These are phyloP conservation scores for Solanum rostratum DNA, from an alignment of 257 asterid species.

Conservation along the genomic window DNA sequence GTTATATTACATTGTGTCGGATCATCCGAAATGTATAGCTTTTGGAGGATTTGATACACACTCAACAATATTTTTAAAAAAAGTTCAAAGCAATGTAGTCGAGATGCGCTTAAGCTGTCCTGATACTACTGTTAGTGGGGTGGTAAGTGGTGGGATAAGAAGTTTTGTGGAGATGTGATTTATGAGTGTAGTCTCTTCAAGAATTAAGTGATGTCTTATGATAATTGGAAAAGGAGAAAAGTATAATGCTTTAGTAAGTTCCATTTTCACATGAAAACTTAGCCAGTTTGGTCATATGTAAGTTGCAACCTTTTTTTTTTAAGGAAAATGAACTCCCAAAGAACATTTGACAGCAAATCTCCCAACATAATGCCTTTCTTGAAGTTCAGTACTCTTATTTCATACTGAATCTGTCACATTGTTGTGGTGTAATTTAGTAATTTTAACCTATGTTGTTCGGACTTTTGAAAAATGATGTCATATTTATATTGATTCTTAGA, in stretches of 20 bases:
- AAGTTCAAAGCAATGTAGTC: not conserved
- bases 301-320: not conserved
- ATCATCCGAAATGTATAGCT: not conserved
- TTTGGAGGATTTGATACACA: not conserved
- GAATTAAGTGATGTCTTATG: not conserved
- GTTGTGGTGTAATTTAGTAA: not conserved
- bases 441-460: not conserved
- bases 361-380: not conserved
- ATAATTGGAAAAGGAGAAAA: not conserved
- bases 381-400: not conserved
- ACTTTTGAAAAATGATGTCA: accelerated
- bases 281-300: slow-evolving; percentile 6
- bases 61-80: not conserved
- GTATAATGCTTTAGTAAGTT: not conserved
- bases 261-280: slow-evolving; percentile 13
- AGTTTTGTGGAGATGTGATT: not conserved
- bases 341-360: not conserved
- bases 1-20: not conserved
- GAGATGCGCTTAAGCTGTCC: not conserved
- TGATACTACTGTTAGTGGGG: too few species aligned
- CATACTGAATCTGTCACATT: not conserved
- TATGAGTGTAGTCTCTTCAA: not conserved
- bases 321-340: not conserved
- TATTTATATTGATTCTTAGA: accelerated
- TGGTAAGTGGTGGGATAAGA: not conserved